Conservation (phyloP, 2,329 filamentous ascomycete species). For the Neurospora crassa region DNA sequence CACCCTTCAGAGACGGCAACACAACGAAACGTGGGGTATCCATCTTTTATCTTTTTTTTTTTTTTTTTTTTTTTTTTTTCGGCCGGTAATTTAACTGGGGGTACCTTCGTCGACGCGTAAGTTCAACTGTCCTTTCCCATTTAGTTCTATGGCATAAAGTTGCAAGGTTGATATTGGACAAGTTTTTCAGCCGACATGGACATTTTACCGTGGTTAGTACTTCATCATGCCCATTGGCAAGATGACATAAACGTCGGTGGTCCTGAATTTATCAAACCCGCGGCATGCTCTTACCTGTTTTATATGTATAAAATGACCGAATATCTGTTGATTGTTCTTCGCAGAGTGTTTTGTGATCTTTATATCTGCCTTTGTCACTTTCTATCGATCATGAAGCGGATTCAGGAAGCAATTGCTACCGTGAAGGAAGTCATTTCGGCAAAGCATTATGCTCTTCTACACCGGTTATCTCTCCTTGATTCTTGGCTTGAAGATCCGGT, state of each 20-base stretch:
- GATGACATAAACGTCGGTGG: neutral
- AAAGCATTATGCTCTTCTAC: neutral
- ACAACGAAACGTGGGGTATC: neutral
- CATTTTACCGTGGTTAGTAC: neutral
- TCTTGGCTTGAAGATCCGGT: neutral
- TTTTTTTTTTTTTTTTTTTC: too few relatives aligned
- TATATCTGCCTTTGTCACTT: neutral
- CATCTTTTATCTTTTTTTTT: neutral
- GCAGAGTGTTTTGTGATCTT: neutral
- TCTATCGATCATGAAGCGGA: neutral
- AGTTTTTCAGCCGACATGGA: neutral
- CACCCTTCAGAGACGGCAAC: neutral
- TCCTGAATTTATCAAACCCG: neutral
- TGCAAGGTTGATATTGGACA: neutral
- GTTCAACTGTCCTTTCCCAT: neutral
- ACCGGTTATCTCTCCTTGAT: neutral
- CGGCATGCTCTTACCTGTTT: neutral
- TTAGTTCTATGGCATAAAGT: neutral
- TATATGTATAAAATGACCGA: neutral
- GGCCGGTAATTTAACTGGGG: neutral
- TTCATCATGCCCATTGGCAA: neutral
- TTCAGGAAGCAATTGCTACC: neutral
- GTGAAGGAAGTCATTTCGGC: neutral
- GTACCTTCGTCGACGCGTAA: neutral
- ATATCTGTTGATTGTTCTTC: neutral